Evolutionary conservation across 176 grass and related monocot genomes (phyloP).

Genomic region (Aegilops speltoides): DNA sequence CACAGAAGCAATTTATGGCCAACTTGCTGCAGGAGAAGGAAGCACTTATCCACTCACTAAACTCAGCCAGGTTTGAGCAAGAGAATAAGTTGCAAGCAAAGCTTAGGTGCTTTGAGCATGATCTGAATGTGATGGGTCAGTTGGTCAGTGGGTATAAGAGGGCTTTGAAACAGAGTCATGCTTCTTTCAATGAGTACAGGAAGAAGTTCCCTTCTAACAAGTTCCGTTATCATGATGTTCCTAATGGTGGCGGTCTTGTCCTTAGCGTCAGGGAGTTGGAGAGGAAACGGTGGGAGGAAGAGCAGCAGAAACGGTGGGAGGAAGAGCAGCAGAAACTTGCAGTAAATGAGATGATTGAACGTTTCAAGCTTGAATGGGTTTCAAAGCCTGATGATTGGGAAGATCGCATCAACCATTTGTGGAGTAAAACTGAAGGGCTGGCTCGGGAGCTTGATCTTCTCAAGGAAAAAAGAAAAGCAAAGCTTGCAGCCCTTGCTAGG

Average conservation of each 20-base stretch:
- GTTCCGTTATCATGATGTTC: constrained; percentile 53
- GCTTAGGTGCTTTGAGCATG: constrained; percentile 63
- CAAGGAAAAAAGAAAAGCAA: constrained; percentile 44
- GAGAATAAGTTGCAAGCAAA: constrained; percentile 61
- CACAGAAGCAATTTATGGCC: constrained; percentile 50
- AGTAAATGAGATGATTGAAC: constrained; percentile 38
- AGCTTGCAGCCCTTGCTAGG: constrained; percentile 25
- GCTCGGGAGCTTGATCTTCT: constrained; percentile 35
- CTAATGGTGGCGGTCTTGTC: constrained; percentile 67
- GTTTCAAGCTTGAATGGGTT: constrained; percentile 50
- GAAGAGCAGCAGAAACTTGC: constrained; percentile 36
- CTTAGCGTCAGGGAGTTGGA: constrained; percentile 65
- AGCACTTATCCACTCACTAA: constrained; percentile 50
- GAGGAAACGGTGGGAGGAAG: constrained; percentile 44
- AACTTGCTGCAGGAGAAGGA: constrained; percentile 62
- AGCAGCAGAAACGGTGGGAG: constrained; percentile 43
- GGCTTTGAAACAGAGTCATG: constrained; percentile 47
- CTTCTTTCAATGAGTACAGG: constrained; percentile 57
- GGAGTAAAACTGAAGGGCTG: constrained; percentile 25
- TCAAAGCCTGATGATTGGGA: constrained; percentile 34
- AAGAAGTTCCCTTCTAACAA: constrained; percentile 61
- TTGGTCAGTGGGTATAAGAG: constrained; percentile 55
- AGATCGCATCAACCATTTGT: neutral
- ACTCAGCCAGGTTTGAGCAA: constrained; percentile 55
- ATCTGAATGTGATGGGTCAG: constrained; percentile 71